Evolutionary conservation across 2,329 filamentous ascomycete genomes (phyloP).

Genomic region (Trichoderma brevicompactum): DNA sequence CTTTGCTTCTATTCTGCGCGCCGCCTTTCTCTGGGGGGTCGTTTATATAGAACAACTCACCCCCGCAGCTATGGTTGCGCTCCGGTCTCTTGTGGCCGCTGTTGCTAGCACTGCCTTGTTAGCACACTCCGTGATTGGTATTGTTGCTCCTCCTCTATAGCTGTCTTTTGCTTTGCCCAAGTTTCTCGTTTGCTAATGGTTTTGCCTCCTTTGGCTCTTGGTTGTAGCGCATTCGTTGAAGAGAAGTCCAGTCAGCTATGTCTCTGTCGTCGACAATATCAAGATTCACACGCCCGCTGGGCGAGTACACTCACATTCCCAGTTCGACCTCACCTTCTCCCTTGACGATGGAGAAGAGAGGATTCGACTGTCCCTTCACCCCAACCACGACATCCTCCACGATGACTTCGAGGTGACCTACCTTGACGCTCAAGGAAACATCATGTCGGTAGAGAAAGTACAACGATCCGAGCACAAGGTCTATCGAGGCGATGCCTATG

Average conservation of each 20-base stretch:
- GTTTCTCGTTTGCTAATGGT: constrained; percentile 35
- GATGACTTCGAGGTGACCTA: constrained; percentile 76
- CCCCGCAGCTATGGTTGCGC: constrained; percentile 35
- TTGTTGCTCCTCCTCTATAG: background rate
- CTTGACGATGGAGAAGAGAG: constrained; percentile 69
- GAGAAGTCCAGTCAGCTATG: constrained; percentile 75
- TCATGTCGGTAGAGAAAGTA: constrained; percentile 69
- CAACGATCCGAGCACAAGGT: constrained; percentile 77
- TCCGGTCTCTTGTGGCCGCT: constrained; percentile 36
- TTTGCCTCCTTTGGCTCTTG: constrained; percentile 23
- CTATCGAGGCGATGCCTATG: constrained; percentile 78
- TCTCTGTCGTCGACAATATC: constrained; percentile 74
- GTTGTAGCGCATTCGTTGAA: constrained; percentile 68
- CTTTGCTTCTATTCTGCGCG: constrained; percentile 18
- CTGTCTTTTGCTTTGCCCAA: constrained; percentile 15
- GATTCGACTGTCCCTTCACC: constrained; percentile 80
- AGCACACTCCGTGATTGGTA: constrained; percentile 35
- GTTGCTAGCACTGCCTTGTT: constrained; percentile 35
- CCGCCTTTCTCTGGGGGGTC: constrained; percentile 16
- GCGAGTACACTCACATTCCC: constrained; percentile 76
- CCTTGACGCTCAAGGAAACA: constrained; percentile 70
- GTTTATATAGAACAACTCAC: constrained; percentile 2
- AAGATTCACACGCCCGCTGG: constrained; percentile 78
- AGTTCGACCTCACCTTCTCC: constrained; percentile 84
- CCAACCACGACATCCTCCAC: constrained; percentile 87